Evolutionary conservation across 345 rosid species (phyloP), one percentile per base, ranked within the genome.

Genomic region (Iberis pinnata): DNA sequence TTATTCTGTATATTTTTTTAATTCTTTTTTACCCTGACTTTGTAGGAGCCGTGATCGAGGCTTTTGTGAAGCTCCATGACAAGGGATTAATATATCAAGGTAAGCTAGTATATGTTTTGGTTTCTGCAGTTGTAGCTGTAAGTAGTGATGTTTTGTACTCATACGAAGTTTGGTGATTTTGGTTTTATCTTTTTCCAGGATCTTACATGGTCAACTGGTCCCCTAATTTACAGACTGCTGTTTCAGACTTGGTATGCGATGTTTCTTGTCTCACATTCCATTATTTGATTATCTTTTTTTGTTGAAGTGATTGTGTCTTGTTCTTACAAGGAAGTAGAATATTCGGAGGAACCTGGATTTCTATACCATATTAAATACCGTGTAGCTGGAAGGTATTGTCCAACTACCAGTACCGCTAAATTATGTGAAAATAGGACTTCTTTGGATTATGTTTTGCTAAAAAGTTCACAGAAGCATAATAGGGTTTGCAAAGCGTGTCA

Each of bases 181-280:
- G 59, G 26, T 52, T 42, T 68, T 33, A 54, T 61, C 20, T 48
- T 24, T 55, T n/a, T 61, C 16, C 72, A 90, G 98, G 98, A 42
- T 84, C 96, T 58, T 90, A 90, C 80, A 73, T 90, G 88, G 98
- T 90, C 72, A 90, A 90, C 74, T 90, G 98, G 98, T 90, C 98
- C 41, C 98, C 98, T 27, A 84, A 77, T 71, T 77, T 90, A 61
- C 98, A 90, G 79, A 90, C 98, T 58, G 98, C 98, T 16, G 98
- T 90, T 70, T 90, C 98, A 53, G 98, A 90, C 70, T 73, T 90
- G 86, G 98, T 90, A 72, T 70, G 85, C 72, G 78, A 38, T 57
- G 55, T 58, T 49, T 60, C 53, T 60, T 51, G 61, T 70, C 61
- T 66, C 38, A 14, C n/a, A 11, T 27, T 55, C 43, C 61, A 25